Evolutionary conservation across 371 early-diverging fungal genomes (phyloP), one percentile per base, ranked within the genome.

Genomic region (Circinella umbellata): DNA sequence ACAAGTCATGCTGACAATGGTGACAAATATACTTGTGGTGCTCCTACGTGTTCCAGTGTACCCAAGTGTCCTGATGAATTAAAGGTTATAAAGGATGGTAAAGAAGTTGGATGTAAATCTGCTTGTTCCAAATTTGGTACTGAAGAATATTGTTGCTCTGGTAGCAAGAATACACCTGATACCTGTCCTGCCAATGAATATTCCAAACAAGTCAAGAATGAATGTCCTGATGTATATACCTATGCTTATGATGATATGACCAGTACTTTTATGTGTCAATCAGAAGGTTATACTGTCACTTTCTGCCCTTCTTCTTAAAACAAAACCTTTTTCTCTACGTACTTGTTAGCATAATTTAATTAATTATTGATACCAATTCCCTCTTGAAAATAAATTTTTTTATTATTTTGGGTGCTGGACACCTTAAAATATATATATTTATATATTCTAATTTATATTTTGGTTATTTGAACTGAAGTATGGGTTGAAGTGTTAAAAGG

Each of bases 191-290:
- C 74, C 9, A 78, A 76, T 60, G 57, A 66, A 18, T 82, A 72
- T 65, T 74, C 80, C 15, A 64, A 68, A 20, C 51, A 53, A 13
- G 64, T 80, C 53, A 78, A 82, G 63, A n/a, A 57, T 5, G 68
- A 60, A 4, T 82, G 82, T 42, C 82, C 82, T 60, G 71, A 80
- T 61, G 70, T 73, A 14, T 82, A 82, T 69, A 74, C 77, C 36
- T 87, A 77, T 76, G 83, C 83, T 36, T 85, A 81, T 59, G 87
- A 87, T 69, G 87, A 87, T 71, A 64, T 64, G n/a, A 77, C 79
- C 1, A 76, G 77, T 64, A 79, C 83, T 2, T 84, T 73, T 69
- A 71, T 73, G 27, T 86, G 86, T 68, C 60, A 65, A 34, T 69
- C 78, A 34, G 64, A 68, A 20, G 69, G 66, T 3, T 86, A 84